These are phyloP conservation scores for Metarhizium brunneum DNA, from an alignment of 2,329 filamentous ascomycete species.

Conservation along the genomic window DNA sequence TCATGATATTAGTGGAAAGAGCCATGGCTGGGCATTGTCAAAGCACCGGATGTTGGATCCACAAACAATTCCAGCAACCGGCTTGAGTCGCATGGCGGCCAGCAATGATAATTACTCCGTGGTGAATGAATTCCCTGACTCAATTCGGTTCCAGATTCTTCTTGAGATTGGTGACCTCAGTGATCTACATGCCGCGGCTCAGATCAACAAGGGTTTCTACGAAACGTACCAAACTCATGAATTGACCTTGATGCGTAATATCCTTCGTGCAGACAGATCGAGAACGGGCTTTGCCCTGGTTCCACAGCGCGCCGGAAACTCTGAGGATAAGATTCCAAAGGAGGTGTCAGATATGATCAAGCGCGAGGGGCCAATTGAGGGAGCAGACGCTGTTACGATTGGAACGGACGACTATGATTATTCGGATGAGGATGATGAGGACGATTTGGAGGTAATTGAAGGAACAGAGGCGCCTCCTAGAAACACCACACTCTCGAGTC, in stretches of 20 bases:
- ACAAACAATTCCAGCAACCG: slow-evolving; percentile 21
- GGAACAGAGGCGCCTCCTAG: neutral
- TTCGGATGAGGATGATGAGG: slow-evolving; percentile 16
- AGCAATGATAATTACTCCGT: slow-evolving; percentile 22
- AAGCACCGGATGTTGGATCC: slow-evolving; percentile 26
- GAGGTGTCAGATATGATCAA: slow-evolving; percentile 21
- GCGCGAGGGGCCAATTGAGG: slow-evolving; percentile 14
- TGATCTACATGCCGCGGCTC: slow-evolving; percentile 33
- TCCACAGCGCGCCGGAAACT: slow-evolving; percentile 11
- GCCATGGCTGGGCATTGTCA: slow-evolving; percentile 40
- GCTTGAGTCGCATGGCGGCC: slow-evolving; percentile 23
- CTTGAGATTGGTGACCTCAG: slow-evolving; percentile 27
- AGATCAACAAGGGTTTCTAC: slow-evolving; percentile 33
- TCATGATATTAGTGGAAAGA: slow-evolving; percentile 36
- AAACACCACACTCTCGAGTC: neutral
- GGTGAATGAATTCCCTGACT: slow-evolving; percentile 24
- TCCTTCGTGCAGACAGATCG: slow-evolving; percentile 20
- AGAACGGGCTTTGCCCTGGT: neutral
- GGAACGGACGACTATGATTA: slow-evolving; percentile 19
- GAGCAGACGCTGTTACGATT: slow-evolving; percentile 19
- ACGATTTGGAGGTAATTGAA: slow-evolving; percentile 8
- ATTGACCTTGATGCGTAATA: slow-evolving; percentile 26
- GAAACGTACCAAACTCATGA: slow-evolving; percentile 36
- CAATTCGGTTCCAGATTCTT: slow-evolving; percentile 30
- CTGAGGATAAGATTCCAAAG: slow-evolving; percentile 25